Conservation (phyloP, 768 basidiomycete genomes). For the Collybia nuda region DNA sequence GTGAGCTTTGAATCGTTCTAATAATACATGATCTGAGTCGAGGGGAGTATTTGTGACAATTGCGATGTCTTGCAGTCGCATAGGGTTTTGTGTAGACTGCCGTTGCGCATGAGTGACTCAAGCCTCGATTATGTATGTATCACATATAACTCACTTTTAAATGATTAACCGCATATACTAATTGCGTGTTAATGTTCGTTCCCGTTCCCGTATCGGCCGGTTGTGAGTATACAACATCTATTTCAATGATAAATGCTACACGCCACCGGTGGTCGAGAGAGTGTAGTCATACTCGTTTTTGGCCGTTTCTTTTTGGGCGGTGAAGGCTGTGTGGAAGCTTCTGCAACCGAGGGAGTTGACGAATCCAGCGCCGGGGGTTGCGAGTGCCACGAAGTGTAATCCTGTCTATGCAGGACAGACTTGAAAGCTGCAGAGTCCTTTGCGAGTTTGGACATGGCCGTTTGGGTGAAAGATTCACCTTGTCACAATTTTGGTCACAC, state of each 20-base stretch:
- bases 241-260: slow-evolving; percentile 11
- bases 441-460: slow-evolving; percentile 64
- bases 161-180: slow-evolving; percentile 80
- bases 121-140: slow-evolving; percentile 5
- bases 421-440: slow-evolving; percentile 75
- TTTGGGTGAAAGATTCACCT: slow-evolving; percentile 1
- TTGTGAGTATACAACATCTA: slow-evolving; percentile 83
- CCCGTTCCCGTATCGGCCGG: slow-evolving; percentile 85
- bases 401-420: slow-evolving; percentile 58
- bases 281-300: slow-evolving; percentile 54
- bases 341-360: slow-evolving; percentile 21
- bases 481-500: slow-evolving; percentile 15
- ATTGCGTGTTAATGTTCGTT: slow-evolving; percentile 80
- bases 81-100: slow-evolving; percentile 71
- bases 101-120: slow-evolving; percentile 3
- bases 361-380: slow-evolving; percentile 42
- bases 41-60: slow-evolving; percentile 78
- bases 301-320: slow-evolving; percentile 59
- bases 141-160: slow-evolving; percentile 57
- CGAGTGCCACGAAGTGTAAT: slow-evolving; percentile 77
- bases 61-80: slow-evolving; percentile 86
- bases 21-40: slow-evolving; percentile 64
- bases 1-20: slow-evolving; percentile 82
- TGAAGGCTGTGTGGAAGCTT: slow-evolving; percentile 25
- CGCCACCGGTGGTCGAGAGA: slow-evolving; percentile 10